Evolutionary conservation across 2,329 filamentous ascomycete species (phyloP), one percentile per base, ranked within the genome.

Genomic region (Leptosphaerulina australis): DNA sequence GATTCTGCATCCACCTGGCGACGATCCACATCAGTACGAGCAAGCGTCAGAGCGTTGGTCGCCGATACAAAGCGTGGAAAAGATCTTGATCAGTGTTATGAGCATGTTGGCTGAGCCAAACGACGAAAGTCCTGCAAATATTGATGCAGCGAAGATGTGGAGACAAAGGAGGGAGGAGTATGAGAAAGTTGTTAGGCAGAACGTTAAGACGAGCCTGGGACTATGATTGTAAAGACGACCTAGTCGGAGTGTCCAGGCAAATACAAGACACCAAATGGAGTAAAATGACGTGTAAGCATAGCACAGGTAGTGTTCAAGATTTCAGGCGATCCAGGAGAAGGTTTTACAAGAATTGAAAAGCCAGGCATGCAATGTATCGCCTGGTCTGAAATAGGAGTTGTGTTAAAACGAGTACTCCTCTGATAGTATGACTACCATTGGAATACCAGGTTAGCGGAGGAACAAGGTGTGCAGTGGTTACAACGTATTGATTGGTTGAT

Each of bases 11-110:
- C 90, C 93, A 10, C 93, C 94, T 4, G 92, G 90, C 76, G 92
- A 97, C 68, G 94, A 99, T 70, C 86, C 90, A 69, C 94, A 89
- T 74, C 93, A 93, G 44, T 99, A 99, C 77, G 94, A 99, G 75
- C 83, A 83, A 20, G 92, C 91, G 12, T 82, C 85, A 22, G 94
- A 99, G 80, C 85, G 94, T 53, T 99, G 94, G 94, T 89, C 84
- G 51, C 94, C 94, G 21, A 93, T 97, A 2, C 94, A 97, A 75
- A 92, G 88, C 10, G 92, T 93, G 44, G 93, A 97, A 80, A 96
- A 91, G 17, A 97, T 99, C 55, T 78, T 99, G 37, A 76, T 99
- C 24, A 91, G 86, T 65, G 92, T 96, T 25, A 95, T 99, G 71
- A 94, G 89, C 72, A 87, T 99, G 78, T 85, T 99, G 58, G 87